Evolutionary conservation across 371 early-diverging fungal species (phyloP), one percentile per base, ranked within the genome.

Genomic region (Actinomortierella wolfii): DNA sequence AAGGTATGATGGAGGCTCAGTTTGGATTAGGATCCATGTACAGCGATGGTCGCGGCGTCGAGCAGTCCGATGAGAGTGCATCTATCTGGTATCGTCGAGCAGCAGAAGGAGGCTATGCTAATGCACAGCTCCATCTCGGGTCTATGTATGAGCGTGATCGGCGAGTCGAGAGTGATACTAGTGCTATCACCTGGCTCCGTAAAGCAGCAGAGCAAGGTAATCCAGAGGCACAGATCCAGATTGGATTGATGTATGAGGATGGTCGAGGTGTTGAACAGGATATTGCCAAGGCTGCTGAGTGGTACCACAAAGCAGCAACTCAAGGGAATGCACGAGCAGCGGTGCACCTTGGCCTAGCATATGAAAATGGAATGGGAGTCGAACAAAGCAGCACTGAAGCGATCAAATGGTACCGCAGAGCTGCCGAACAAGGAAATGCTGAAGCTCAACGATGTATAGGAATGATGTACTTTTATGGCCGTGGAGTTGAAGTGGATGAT

Each of bases 221-320:
- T 68, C 85, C 87, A 25, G 89, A 88, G 66, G 94, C 92, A 18
- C 89, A 92, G 67, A 90, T 90, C 68, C 78, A 83, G 17, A 78
- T 94, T 14, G 94, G 92, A 5, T 86, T 86, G 24, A 94, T 93
- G 66, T 93, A 91, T 66, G 92, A 94, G 68, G 89, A 92, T 39
- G 96, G 95, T 21, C 79, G 89, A 39, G 93, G 92, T 21, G 86
- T 89, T 4, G 81, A 84, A 54, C 83, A 84, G 67, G 77, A 92
- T 54, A 67, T 86, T 0, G 55, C 64, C 4, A 80, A 84, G 59
- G 94, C 94, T 7, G 84, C 93, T 23, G 56, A 79, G 52, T 94
- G 89, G 88, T 95, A 92, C 67, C 61, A 61, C 20, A 64, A 81
- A 48, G 80, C 93, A 11, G 92, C 94, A 2, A 84, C 83, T 51